Evolutionary conservation across 2,329 filamentous ascomycete genomes (phyloP).

Genomic region (Bipolaris bicolor): DNA sequence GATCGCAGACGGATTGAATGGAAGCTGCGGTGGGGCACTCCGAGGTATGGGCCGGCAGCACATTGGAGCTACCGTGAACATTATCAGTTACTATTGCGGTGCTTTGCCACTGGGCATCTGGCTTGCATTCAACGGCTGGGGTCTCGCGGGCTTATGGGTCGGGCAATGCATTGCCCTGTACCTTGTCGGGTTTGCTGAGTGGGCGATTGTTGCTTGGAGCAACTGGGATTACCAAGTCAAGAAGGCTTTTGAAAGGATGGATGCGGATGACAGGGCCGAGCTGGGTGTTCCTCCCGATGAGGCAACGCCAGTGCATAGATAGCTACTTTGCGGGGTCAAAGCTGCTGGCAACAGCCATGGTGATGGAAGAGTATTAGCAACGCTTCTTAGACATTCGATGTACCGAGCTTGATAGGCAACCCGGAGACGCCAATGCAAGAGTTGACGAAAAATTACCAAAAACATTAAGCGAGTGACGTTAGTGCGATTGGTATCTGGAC

Average conservation of each 20-base stretch:
- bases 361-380: conserved; percentile 21
- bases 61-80: conserved; percentile 80
- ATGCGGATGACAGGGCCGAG: conserved; percentile 56
- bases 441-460: conserved; percentile 31
- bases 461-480: conserved; percentile 28
- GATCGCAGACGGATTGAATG: conserved; percentile 86
- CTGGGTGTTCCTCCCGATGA: conserved; percentile 37
- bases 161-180: conserved; percentile 77
- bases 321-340: neutral
- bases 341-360: conserved; percentile 4
- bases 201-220: conserved; percentile 78
- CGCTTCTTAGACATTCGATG: conserved; percentile 24
- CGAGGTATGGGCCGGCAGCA: conserved; percentile 87
- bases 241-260: conserved; percentile 74
- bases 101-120: conserved; percentile 82
- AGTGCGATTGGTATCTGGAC: conserved; percentile 26
- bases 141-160: conserved; percentile 78
- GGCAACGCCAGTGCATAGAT: conserved; percentile 23
- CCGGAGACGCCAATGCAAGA: conserved; percentile 25
- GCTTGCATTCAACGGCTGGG: conserved; percentile 86
- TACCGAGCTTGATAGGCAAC: conserved; percentile 34
- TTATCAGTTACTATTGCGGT: conserved; percentile 82
- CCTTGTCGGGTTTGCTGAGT: conserved; percentile 77
- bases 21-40: conserved; percentile 79
- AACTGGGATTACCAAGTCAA: conserved; percentile 77